Evolutionary conservation across 2,329 filamentous ascomycete species (phyloP).

Genomic region (Penicillium sp.): DNA sequence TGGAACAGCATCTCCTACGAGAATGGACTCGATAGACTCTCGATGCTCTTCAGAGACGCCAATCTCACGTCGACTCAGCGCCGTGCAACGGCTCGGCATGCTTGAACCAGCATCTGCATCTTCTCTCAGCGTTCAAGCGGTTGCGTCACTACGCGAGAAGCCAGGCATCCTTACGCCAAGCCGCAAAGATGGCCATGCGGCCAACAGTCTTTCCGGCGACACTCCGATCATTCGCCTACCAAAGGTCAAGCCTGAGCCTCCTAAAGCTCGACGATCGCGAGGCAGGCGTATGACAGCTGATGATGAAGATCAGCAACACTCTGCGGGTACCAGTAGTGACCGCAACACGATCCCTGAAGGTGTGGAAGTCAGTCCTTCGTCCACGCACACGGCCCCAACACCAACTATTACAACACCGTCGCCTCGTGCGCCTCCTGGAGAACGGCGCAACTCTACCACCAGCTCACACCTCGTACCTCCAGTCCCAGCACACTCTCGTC

Average conservation of each 20-base stretch:
- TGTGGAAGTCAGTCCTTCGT: slow-evolving; percentile 16
- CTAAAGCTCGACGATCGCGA: slow-evolving; percentile 44
- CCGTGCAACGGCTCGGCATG: slow-evolving; percentile 58
- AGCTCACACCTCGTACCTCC: slow-evolving; percentile 25
- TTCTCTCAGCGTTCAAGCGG: slow-evolving; percentile 70
- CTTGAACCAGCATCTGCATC: slow-evolving; percentile 68
- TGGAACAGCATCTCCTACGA: slow-evolving; percentile 49
- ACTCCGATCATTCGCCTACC: slow-evolving; percentile 18
- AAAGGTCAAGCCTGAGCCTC: slow-evolving; percentile 42
- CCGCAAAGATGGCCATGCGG: slow-evolving; percentile 45
- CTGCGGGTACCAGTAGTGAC: slow-evolving; percentile 21
- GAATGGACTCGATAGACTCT: slow-evolving; percentile 32
- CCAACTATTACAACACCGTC: slow-evolving; percentile 5
- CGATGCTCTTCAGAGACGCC: slow-evolving; percentile 22
- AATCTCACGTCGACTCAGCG: slow-evolving; percentile 18
- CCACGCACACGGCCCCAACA: slow-evolving; percentile 7
- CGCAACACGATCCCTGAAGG: slow-evolving; percentile 30
- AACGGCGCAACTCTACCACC: slow-evolving; percentile 25
- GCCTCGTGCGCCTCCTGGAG: slow-evolving; percentile 1
- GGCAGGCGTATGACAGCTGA: slow-evolving; percentile 35
- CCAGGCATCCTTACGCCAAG: slow-evolving; percentile 80
- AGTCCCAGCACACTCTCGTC: slow-evolving; percentile 23
- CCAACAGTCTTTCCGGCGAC: slow-evolving; percentile 19
- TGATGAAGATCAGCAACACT: slow-evolving; percentile 26
- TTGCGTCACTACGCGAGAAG: slow-evolving; percentile 77